phyloP scores from a whole-genome alignment of 2,329 filamentous ascomycete genomes.

The Fusarium clavum region DNA sequence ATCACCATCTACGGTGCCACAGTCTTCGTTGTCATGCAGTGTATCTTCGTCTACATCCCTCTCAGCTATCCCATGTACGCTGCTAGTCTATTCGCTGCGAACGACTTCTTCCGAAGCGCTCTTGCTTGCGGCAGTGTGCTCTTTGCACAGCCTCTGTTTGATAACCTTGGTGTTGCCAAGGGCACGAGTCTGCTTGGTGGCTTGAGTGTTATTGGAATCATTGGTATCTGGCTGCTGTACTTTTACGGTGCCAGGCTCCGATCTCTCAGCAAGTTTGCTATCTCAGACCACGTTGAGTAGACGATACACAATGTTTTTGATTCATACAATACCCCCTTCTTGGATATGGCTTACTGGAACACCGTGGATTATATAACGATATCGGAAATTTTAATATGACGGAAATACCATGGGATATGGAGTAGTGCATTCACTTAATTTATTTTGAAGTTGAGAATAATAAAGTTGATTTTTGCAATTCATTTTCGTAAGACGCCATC shows the following conservation, averaged over 20 bases:
- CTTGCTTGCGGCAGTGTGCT: constrained; percentile 70
- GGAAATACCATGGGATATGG: constrained; percentile 26
- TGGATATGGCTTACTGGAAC: not conserved
- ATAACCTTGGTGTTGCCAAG: constrained; percentile 67
- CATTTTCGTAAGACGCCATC: not conserved
- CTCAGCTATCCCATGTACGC: constrained; percentile 67
- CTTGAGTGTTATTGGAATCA: constrained; percentile 63
- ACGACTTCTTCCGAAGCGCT: constrained; percentile 68
- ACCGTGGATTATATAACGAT: constrained; percentile 1
- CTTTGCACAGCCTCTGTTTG: constrained; percentile 69
- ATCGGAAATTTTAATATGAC: not conserved
- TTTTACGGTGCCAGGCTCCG: constrained; percentile 66
- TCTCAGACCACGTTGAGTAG: constrained; percentile 46
- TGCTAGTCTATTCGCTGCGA: constrained; percentile 69
- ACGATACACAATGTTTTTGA: not conserved
- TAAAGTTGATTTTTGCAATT: not conserved
- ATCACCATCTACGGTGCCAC: constrained; percentile 65
- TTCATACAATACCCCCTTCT: not conserved
- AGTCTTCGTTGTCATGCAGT: constrained; percentile 68
- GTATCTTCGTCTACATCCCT: constrained; percentile 70
- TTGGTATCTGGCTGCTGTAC: constrained; percentile 71
- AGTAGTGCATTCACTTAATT: constrained; percentile 2
- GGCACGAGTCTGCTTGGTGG: constrained; percentile 69
- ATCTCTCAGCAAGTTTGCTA: constrained; percentile 68
- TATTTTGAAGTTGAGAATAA: not conserved